phyloP scores from a whole-genome alignment of 805 yeast species.

The Jamesozyma rosinii region DNA sequence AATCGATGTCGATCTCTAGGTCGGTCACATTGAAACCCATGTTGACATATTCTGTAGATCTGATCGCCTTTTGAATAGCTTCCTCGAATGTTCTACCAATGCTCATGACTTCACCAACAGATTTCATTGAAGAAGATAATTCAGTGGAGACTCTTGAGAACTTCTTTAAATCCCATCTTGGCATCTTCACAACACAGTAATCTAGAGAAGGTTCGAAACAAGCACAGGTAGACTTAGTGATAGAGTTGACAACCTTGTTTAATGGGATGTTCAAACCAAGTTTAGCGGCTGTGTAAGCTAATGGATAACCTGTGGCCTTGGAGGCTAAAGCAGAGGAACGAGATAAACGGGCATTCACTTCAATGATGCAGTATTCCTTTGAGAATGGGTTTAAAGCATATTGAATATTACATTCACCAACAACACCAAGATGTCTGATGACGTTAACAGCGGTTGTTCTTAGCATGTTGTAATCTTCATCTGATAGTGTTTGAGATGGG shows the following conservation, averaged over 20 bases:
- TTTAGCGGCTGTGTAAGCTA: constrained; percentile 97
- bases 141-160: constrained; percentile 84
- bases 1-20: constrained; percentile 85
- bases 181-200: constrained; percentile 93
- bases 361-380: constrained; percentile 92
- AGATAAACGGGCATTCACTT: constrained; percentile 94
- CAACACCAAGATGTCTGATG: constrained; percentile 94
- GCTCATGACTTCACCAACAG: constrained; percentile 98
- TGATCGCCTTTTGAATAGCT: constrained; percentile 93
- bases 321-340: constrained; percentile 99
- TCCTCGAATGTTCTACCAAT: constrained; percentile 97
- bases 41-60: constrained; percentile 87
- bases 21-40: constrained; percentile 85
- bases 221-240: constrained; percentile 88
- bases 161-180: constrained; percentile 97
- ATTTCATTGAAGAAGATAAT: constrained; percentile 90
- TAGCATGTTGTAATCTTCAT: constrained; percentile 95
- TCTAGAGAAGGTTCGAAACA: constrained; percentile 97
- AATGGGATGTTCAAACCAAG: constrained; percentile 87
- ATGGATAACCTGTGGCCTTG: constrained; percentile 96
- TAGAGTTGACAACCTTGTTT: constrained; percentile 85
- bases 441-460: constrained; percentile 96
- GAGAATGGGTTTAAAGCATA: constrained; percentile 91
- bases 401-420: constrained; percentile 98
- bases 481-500: constrained; percentile 94